Percentiles rank a stretch among this genome's conserved stretches.
These are phyloP conservation scores for Chaetomium globosum DNA, from an alignment of 2,329 filamentous ascomycete species.

Conservation along the genomic window DNA sequence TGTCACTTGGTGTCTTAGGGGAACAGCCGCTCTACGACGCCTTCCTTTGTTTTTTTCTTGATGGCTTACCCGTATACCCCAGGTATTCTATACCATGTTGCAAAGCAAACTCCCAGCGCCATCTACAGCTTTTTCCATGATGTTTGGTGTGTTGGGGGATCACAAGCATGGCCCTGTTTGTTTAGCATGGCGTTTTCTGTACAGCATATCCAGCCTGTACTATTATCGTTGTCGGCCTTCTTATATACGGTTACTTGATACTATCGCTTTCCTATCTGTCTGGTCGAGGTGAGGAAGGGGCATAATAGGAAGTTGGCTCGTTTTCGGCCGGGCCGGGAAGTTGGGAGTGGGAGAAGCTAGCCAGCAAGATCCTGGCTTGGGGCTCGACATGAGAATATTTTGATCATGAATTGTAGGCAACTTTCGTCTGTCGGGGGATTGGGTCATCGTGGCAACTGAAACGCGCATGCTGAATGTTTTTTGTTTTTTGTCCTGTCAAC, in stretches of 20 bases:
- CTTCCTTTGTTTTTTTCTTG: no score
- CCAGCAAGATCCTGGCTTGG: neutral
- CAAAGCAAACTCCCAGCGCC: neutral
- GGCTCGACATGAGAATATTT: neutral
- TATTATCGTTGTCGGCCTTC: neutral
- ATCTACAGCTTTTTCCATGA: neutral
- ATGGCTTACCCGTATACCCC: no score
- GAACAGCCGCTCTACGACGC: no score
- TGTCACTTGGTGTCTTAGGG: no score
- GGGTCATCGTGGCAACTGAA: neutral
- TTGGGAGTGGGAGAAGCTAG: neutral
- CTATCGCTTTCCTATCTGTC: neutral
- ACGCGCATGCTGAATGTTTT: neutral
- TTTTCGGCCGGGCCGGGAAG: neutral
- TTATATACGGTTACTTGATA: neutral
- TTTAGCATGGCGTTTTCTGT: neutral
- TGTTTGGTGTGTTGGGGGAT: neutral
- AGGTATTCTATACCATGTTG: neutral
- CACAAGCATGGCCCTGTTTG: neutral
- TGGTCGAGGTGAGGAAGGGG: neutral
- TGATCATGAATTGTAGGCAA: neutral
- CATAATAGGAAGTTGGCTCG: neutral
- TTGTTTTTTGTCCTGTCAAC: neutral
- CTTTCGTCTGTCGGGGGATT: neutral
- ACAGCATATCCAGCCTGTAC: constrained; percentile 15